These are phyloP conservation scores for Ajuga reptans DNA, from an alignment of 305 asterid species.

Conservation along the genomic window DNA sequence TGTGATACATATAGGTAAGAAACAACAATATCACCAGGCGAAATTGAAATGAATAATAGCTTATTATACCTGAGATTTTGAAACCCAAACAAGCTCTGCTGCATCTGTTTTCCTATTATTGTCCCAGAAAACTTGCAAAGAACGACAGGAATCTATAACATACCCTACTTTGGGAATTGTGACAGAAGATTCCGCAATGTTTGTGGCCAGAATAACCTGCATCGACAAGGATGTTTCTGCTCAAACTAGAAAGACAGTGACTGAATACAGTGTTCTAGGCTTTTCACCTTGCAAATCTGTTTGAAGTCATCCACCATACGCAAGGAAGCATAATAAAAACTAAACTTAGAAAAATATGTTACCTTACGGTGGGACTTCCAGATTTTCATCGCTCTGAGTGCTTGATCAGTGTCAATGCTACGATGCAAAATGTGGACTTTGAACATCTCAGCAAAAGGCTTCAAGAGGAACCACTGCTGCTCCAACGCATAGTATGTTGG, in stretches of 20 bases:
- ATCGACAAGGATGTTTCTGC: conserved; percentile 20
- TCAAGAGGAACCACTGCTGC: conserved; percentile 81
- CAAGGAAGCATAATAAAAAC: conserved; percentile 8
- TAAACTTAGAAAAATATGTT: conserved; percentile 15
- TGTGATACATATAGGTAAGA: conserved; percentile 27
- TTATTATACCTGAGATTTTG: conserved; percentile 76
- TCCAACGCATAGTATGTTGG: conserved; percentile 81
- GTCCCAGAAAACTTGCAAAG: conserved; percentile 93
- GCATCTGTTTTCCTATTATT: conserved; percentile 50
- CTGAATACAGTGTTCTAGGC: conserved; percentile 8
- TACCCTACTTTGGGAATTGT: conserved; percentile 94
- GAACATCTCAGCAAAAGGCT: conserved; percentile 53
- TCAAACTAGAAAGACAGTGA: conserved; percentile 14
- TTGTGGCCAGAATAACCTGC: conserved; percentile 93
- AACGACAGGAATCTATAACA: conserved; percentile 94
- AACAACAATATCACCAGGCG: conserved; percentile 14
- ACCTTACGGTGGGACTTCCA: conserved; percentile 89
- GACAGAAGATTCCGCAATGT: conserved; percentile 98
- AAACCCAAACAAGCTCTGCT: conserved; percentile 90
- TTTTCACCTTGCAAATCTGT: conserved; percentile 12
- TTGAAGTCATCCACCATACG: not conserved
- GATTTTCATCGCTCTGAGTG: conserved; percentile 80
- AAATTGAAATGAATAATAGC: conserved; percentile 13
- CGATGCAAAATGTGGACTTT: conserved; percentile 89
- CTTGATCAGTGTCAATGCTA: conserved; percentile 77